A percentile compares a stretch with the other conserved stretches of the same genome.
Conservation (phyloP, 139 green algal species). For the Ostreobium quekettii region DNA sequence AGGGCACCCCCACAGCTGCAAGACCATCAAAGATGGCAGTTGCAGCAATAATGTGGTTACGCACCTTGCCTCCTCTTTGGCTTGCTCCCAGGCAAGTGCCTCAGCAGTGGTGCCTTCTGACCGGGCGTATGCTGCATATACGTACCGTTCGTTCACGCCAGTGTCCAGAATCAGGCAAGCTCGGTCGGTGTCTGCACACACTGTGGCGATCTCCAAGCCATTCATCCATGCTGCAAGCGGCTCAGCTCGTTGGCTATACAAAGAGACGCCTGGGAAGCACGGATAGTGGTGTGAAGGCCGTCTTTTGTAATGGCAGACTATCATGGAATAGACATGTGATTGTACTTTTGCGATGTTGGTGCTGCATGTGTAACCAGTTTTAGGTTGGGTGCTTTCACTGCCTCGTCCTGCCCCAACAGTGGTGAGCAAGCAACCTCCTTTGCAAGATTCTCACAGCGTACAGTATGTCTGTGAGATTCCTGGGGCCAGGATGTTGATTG, state of each 20-base stretch:
- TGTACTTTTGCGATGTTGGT: too few relatives aligned
- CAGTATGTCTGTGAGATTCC: too few relatives aligned
- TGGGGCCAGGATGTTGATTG: too few relatives aligned
- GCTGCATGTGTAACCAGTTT: too few relatives aligned
- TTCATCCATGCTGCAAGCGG: conserved; percentile 93
- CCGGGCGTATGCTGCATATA: conserved; percentile 75
- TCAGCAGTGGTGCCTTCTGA: conserved; percentile 66
- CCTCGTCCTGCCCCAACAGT: too few relatives aligned
- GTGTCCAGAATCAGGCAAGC: conserved; percentile 89
- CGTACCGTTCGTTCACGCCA: conserved; percentile 84
- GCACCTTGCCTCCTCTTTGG: conserved; percentile 64
- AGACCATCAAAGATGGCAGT: not conserved
- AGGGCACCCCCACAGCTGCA: too few relatives aligned
- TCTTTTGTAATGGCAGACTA: too few relatives aligned
- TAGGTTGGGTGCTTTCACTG: too few relatives aligned
- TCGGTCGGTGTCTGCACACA: conserved; percentile 66
- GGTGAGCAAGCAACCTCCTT: too few relatives aligned
- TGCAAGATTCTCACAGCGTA: too few relatives aligned
- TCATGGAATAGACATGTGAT: too few relatives aligned
- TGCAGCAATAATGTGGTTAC: conserved; percentile 6
- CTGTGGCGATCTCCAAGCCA: conserved; percentile 74
- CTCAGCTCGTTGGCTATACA: conserved; percentile 78
- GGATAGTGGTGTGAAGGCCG: too few relatives aligned
- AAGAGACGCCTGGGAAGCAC: conserved; percentile 63
- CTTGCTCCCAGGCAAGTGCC: conserved; percentile 80